Conservation (phyloP, 2,329 filamentous ascomycete species). For the Hawksworthiomyces lignivorus region DNA sequence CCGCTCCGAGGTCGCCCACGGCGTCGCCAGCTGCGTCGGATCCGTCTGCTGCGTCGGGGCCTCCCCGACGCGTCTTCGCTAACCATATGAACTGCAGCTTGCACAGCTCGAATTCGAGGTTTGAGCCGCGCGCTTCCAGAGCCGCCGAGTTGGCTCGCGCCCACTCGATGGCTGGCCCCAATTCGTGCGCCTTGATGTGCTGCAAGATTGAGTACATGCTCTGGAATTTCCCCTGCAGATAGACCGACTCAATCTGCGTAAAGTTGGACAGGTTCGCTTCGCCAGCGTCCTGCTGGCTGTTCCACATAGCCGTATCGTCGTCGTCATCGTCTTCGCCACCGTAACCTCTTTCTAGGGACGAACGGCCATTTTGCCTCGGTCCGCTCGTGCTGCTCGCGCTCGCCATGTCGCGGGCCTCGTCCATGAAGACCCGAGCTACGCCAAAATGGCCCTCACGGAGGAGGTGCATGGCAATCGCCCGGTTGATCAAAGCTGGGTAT, state of each 20-base stretch:
- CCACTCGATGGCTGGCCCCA: slow-evolving; percentile 82
- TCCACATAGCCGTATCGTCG: slow-evolving; percentile 18
- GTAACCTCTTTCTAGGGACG: too few relatives aligned
- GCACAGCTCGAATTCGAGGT: slow-evolving; percentile 90
- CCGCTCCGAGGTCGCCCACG: slow-evolving; percentile 26
- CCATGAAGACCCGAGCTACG: slow-evolving; percentile 77
- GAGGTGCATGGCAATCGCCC: slow-evolving; percentile 93
- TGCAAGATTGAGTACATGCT: slow-evolving; percentile 88
- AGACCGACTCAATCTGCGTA: slow-evolving; percentile 52
- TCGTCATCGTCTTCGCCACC: slow-evolving; percentile 25
- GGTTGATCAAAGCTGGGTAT: slow-evolving; percentile 72
- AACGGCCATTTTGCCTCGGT: too few relatives aligned
- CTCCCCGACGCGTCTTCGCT: slow-evolving; percentile 60
- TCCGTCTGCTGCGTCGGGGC: slow-evolving; percentile 35
- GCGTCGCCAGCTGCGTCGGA: slow-evolving; percentile 32
- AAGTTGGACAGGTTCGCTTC: slow-evolving; percentile 18
- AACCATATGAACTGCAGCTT: slow-evolving; percentile 86
- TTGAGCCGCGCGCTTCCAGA: slow-evolving; percentile 77
- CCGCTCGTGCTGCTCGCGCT: neutral
- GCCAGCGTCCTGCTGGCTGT: slow-evolving; percentile 24
- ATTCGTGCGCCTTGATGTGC: slow-evolving; percentile 65
- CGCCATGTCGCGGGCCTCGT: slow-evolving; percentile 46
- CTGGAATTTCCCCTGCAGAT: slow-evolving; percentile 72
- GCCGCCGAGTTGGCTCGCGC: slow-evolving; percentile 61
- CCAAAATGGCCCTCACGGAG: slow-evolving; percentile 89